Evolutionary conservation across 495 filamentous ascomycete genomes (phyloP), one percentile per base, ranked within the genome.

Genomic region (Tuber magnatum): DNA sequence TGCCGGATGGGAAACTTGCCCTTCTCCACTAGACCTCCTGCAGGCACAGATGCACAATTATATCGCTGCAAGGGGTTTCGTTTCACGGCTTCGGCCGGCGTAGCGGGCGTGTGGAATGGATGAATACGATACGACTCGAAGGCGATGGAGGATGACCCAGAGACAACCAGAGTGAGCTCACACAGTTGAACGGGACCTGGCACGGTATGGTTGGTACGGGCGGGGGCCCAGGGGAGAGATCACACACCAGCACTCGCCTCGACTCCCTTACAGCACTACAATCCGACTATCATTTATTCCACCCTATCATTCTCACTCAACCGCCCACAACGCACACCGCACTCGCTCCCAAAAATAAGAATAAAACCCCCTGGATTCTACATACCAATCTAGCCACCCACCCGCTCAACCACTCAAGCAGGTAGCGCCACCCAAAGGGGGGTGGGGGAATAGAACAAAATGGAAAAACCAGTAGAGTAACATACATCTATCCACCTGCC

Each of bases 331-430:
- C 4, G n/a, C n/a, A 35, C 28, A 18, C 56, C 28, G 1, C 56
- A 1, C 28, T 18, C 28, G 16, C 12, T 65, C 0, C 14, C 51
- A 61, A 35, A 61, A 14, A 10, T 1, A 9, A 56, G 9, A 61
- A 32, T 18, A 65, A 65, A 35, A 35, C 0, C 12, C n/a, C 56
- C 56, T 28, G 35, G 18, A 65, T 65, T 65, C 56, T 65, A 65
- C 56, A 14, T 65, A 32, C 56, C 56, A 65, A 65, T 65, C 56
- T 65, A 65, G 56, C 56, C 56, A 65, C 28, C 56, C 56, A 35
- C 51, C 28, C 2, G 24, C 46, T 28, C 16, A 18, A 5, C 28
- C 4, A 7, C 14, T 14, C 28, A 65, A 65, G 56, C 14, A 65
- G 32, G 10, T 61, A 65, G 56, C 56, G 18, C 56, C 56, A 65